Conservation (phyloP, 2,329 filamentous ascomycete genomes). For the Fusarium humuli region DNA sequence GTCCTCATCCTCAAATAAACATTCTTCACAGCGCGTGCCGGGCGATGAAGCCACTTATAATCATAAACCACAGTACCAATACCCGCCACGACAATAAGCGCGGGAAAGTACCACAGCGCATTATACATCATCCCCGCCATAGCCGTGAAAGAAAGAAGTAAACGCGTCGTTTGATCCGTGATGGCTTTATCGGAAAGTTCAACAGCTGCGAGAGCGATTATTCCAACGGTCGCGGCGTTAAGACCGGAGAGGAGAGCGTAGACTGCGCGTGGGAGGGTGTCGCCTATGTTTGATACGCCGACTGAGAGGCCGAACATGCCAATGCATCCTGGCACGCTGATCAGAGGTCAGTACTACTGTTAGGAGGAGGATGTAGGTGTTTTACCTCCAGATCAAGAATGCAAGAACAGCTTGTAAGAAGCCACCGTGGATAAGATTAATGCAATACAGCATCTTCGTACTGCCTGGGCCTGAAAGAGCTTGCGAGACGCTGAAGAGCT, state of each 20-base stretch:
- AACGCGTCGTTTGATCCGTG: constrained; percentile 70
- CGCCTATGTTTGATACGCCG: constrained; percentile 70
- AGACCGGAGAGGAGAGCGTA: constrained; percentile 79
- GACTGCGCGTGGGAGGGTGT: constrained; percentile 68
- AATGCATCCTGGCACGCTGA: constrained; percentile 76
- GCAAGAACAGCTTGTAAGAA: constrained; percentile 66
- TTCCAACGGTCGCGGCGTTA: constrained; percentile 77
- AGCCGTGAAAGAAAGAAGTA: constrained; percentile 72
- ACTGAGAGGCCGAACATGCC: constrained; percentile 76
- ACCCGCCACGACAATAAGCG: constrained; percentile 52
- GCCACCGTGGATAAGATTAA: constrained; percentile 72
- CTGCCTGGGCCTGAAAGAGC: constrained; percentile 74
- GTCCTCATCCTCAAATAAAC: fast-evolving
- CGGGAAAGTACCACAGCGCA: constrained; percentile 79
- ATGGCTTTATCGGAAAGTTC: constrained; percentile 76
- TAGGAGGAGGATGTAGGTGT: too few relatives aligned
- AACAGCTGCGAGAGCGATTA: constrained; percentile 77
- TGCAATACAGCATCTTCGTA: constrained; percentile 78
- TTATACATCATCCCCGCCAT: constrained; percentile 76
- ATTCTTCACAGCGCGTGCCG: background rate
- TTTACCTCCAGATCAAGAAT: constrained; percentile 71
- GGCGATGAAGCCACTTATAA: constrained; percentile 56
- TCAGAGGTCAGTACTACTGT: too few relatives aligned
- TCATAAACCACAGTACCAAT: background rate
- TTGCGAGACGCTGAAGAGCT: constrained; percentile 77